phyloP scores from a whole-genome alignment of 768 basidiomycete genomes.

The Mycena rosella region DNA sequence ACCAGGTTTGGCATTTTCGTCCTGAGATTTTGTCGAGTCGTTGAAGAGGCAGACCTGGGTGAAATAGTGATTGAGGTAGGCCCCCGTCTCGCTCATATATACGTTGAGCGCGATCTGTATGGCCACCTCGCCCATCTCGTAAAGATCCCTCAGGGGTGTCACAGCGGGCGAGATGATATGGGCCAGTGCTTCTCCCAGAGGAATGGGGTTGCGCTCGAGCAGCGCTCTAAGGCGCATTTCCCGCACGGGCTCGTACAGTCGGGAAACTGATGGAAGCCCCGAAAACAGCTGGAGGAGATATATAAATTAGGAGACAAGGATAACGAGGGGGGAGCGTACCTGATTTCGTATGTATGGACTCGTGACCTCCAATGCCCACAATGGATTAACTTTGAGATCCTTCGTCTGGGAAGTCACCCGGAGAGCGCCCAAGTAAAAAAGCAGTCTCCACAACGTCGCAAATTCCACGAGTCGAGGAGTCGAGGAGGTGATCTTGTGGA shows the following conservation, averaged over 20 bases:
- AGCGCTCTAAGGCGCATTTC: not conserved
- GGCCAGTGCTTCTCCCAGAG: not conserved
- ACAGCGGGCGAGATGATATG: not conserved
- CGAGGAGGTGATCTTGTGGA: too few relatives aligned
- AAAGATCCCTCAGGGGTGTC: not conserved
- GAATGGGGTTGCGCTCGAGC: constrained; percentile 1
- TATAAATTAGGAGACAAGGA: not conserved
- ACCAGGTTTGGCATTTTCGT: not conserved
- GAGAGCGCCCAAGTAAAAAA: constrained; percentile 9
- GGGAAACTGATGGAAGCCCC: not conserved
- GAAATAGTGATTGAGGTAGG: not conserved
- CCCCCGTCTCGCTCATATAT: not conserved
- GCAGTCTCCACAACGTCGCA: not conserved
- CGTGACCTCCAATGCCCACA: not conserved
- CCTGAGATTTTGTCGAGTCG: not conserved
- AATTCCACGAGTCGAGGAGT: not conserved
- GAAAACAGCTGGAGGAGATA: not conserved
- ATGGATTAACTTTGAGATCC: not conserved
- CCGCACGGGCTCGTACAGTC: not conserved
- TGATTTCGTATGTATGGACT: not conserved
- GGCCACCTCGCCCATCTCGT: not conserved
- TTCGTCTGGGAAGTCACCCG: not conserved
- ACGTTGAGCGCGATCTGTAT: not conserved
- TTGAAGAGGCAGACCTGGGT: not conserved
- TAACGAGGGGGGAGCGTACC: constrained; percentile 4